Evolutionary conservation across 352 stramenopile genomes (phyloP).

Genomic region (Phytophthora quininea): DNA sequence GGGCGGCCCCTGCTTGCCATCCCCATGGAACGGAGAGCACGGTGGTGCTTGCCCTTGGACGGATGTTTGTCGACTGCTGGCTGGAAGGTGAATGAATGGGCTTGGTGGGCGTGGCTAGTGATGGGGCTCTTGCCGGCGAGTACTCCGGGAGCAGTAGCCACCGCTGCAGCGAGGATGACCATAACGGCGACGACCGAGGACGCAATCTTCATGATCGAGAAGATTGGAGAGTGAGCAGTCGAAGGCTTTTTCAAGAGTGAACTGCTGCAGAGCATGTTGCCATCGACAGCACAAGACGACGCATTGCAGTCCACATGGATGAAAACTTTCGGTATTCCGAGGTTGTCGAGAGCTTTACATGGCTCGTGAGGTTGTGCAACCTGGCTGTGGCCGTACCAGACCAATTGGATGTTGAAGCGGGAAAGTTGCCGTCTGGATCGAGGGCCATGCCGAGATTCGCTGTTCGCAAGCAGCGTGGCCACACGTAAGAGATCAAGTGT

Average conservation of each 20-base stretch:
- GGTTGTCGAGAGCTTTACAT: background rate
- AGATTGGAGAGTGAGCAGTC: background rate
- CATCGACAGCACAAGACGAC: too few relatives aligned
- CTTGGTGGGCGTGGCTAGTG: background rate
- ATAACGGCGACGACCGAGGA: conserved; percentile 13
- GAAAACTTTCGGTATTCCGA: background rate
- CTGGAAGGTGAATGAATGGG: conserved; percentile 6
- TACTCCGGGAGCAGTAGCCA: conserved; percentile 6
- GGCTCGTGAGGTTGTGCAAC: background rate
- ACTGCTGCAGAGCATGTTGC: background rate
- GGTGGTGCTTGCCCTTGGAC: conserved; percentile 1
- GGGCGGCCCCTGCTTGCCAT: conserved; percentile 4
- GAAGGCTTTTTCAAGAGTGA: conserved; percentile 16
- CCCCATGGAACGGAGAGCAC: conserved; percentile 16
- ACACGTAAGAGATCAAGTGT: background rate
- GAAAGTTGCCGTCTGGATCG: background rate
- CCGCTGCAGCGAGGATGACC: conserved; percentile 8
- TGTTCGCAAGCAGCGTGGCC: background rate
- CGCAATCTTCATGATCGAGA: background rate
- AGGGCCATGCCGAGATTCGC: background rate
- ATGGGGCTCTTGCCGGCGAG: conserved; percentile 3
- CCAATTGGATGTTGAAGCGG: background rate
- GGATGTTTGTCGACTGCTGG: conserved; percentile 2
- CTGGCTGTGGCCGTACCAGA: background rate
- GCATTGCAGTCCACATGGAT: background rate